Evolutionary conservation across 129 eudicot species (phyloP), one percentile per base, ranked within the genome.

Genomic region (Smallanthus sonchifolius): DNA sequence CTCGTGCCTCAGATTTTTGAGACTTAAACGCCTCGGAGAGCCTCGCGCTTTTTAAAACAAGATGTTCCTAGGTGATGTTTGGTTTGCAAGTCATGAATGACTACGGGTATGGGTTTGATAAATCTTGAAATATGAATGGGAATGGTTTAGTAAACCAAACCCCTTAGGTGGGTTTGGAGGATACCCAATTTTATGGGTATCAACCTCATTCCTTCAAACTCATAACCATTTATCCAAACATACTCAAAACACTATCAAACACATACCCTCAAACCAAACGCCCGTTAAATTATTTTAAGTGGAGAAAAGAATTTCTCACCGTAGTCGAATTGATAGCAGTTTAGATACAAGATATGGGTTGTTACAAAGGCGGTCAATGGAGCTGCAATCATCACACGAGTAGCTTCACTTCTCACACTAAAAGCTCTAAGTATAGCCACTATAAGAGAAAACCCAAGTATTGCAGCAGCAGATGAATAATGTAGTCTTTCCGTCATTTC

Each of bases 361-460:
- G 89, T 85, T 80, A 84, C 77, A 68, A 94, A 86, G 44, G 93
- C 99, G 34, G 88, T 77, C 65, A 94, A 44, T 15, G 99, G 99
- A 72, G 99, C 97, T 65, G 96, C 75, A 78, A 94, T 83, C 97
- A 94, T 94, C 43, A 94, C 97, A 79, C 97, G 89, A 14, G 90
- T 82, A 69, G 97, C 99, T 78, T 94, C 97, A 36, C 59, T 54
- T 82, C 80, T 86, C 45, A 91, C 84, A 66, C 55, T 88, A 82
- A 94, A 91, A 75, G 74, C 76, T 78, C 99, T 81, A 20, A 94
- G 13, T 70, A 85, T 67, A 67, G 99, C 89, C 72, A 85, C 74
- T 67, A 91, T 69, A 70, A 94, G 94, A 79, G 96, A 86, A 80
- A 81, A 88, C 64, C 99, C 99, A 38, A 88, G 81, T 15, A 85